Evolutionary conservation across 1,139 yeast species (phyloP).

Genomic region (Arxiozyma heterogenica): DNA sequence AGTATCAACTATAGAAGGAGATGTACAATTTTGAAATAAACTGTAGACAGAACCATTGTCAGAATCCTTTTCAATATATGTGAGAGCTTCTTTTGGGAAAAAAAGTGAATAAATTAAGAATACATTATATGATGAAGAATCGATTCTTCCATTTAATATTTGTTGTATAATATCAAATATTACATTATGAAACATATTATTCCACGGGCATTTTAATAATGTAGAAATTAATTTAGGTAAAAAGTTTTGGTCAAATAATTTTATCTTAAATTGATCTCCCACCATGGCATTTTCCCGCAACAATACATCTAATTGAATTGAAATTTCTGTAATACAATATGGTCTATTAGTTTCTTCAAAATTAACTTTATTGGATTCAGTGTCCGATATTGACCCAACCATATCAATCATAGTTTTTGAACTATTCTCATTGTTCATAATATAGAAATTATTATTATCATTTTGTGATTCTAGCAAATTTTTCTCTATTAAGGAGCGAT

Average conservation of each 20-base stretch:
- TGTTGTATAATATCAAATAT: constrained; percentile 97
- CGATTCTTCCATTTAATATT: constrained; percentile 89
- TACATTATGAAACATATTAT: constrained; percentile 91
- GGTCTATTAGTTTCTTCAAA: constrained; percentile 1
- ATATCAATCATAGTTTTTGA: background rate
- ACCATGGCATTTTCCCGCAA: constrained; percentile 68
- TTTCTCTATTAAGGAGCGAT: constrained; percentile 36
- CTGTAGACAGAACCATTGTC: constrained; percentile 29
- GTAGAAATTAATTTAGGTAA: constrained; percentile 66
- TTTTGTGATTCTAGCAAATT: background rate
- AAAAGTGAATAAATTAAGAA: constrained; percentile 43
- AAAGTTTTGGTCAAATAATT: constrained; percentile 72
- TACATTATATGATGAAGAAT: constrained; percentile 68
- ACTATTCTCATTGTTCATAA: background rate
- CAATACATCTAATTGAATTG: constrained; percentile 27
- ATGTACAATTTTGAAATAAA: constrained; percentile 32
- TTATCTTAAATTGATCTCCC: constrained; percentile 82
- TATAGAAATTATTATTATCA: background rate
- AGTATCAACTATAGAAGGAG: constrained; percentile 51
- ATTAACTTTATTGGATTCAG: background rate
- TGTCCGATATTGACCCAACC: background rate
- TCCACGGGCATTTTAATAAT: constrained; percentile 95
- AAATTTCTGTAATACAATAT: background rate
- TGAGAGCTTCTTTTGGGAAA: constrained; percentile 1
- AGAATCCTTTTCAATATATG: background rate